Evolutionary conservation across 2,329 filamentous ascomycete species (phyloP).

Genomic region (Fusarium succisae): DNA sequence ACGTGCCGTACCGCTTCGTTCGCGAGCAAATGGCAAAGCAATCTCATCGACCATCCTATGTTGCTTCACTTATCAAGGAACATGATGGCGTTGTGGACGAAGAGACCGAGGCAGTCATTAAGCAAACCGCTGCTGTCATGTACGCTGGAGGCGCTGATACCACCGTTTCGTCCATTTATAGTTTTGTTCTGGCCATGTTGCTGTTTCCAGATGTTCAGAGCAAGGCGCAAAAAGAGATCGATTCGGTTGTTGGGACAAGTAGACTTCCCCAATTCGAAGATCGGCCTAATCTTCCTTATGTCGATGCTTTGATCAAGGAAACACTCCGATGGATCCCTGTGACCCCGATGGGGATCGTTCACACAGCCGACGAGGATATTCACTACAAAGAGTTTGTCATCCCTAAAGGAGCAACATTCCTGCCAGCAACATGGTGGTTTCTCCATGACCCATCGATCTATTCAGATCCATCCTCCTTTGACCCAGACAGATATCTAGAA

Average conservation of each 20-base stretch:
- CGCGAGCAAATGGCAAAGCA: too few relatives aligned
- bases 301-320: slow-evolving; percentile 44
- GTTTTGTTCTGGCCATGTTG: slow-evolving; percentile 29
- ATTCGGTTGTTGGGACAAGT: slow-evolving; percentile 40
- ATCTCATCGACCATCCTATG: slow-evolving; percentile 25
- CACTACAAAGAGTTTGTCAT: slow-evolving; percentile 29
- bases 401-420: slow-evolving; percentile 31
- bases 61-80: slow-evolving; percentile 33
- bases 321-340: slow-evolving; percentile 39
- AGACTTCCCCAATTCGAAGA: slow-evolving; percentile 40
- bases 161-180: background rate
- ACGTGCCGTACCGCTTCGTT: too few relatives aligned
- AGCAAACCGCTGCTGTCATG: background rate
- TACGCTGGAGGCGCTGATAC: slow-evolving; percentile 4
- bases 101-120: background rate
- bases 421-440: slow-evolving; percentile 37
- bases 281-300: slow-evolving; percentile 39
- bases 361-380: slow-evolving; percentile 45
- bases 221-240: slow-evolving; percentile 39
- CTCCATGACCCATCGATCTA: slow-evolving; percentile 73
- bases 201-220: slow-evolving; percentile 22
- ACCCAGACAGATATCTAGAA: slow-evolving; percentile 32
- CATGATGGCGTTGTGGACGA: background rate
- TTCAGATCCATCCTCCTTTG: slow-evolving; percentile 47
- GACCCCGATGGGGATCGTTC: slow-evolving; percentile 47